Conservation (phyloP, 164 flowering plant genomes). For the Protea cynaroides region DNA sequence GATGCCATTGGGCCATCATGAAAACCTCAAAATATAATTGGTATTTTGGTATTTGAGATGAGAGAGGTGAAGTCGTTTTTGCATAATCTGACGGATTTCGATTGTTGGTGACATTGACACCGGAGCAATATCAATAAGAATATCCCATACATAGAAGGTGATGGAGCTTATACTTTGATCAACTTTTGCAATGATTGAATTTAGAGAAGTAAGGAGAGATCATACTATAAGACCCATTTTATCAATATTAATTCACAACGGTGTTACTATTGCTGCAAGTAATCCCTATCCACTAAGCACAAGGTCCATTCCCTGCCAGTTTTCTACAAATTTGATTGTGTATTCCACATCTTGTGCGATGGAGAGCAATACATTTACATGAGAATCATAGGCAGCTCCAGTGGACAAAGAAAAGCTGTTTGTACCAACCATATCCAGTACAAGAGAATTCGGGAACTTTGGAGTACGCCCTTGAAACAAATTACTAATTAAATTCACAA, state of each 20-base stretch:
- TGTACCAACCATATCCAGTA: conserved; percentile 27
- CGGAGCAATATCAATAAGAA: no score
- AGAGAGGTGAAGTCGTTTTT: no score
- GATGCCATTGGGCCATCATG: no score
- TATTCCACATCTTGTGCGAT: conserved; percentile 47
- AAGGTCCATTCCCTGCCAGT: conserved; percentile 87
- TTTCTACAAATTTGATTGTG: conserved; percentile 46
- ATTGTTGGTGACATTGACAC: no score
- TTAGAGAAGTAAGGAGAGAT: conserved; percentile 54
- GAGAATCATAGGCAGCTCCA: conserved; percentile 61
- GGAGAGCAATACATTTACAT: conserved; percentile 47
- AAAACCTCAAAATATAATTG: no score
- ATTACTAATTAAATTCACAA: conserved; percentile 81
- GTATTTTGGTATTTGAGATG: no score
- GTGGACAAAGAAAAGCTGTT: conserved; percentile 27
- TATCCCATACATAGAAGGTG: no score
- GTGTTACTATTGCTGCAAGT: conserved; percentile 41
- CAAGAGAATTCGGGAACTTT: conserved; percentile 35
- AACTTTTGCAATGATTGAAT: conserved; percentile 43
- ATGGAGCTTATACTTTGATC: no score
- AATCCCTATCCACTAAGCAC: conserved; percentile 52
- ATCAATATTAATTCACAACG: conserved; percentile 41
- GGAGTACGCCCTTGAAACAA: conserved; percentile 82
- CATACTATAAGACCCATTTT: conserved; percentile 46
- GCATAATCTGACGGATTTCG: no score